Base-by-base conservation (phyloP, 345 rosid genomes). In the Limnanthes douglasii region DNA sequence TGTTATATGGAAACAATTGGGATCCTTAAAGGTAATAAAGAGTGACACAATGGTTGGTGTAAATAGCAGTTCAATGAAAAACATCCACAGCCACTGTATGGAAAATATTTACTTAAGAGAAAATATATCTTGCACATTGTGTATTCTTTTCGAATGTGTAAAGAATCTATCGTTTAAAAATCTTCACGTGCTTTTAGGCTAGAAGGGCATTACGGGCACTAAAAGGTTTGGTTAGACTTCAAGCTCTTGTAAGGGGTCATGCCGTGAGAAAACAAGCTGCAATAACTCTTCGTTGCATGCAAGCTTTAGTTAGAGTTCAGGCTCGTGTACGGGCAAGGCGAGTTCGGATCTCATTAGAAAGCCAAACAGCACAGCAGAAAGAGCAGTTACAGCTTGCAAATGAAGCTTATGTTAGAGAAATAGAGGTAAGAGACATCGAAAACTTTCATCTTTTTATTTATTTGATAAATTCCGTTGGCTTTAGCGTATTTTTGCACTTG, bases 221-320 rank as follows among this genome's bases (percentile, higher is more conserved):
- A 57, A 92, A 75, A 58, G 96, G 99, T 62, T 66, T 92, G 48
- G 99, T 92, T 51, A 75, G 96, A 59, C 84, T 85, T 35, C 99
- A 92, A 70, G 99, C 96, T 15, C 86, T 85, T 59, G 93, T 81
- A 17, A 72, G 99, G 60, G 99, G 99, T 23, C 93, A 92, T 50
- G 95, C 96, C 45, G 95, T 92, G 51, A 81, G 99, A 62, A 92
- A 92, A 57, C 96, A 92, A 66, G 99, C 99, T 55, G 99, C 99
- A 15, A 78, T 92, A 50, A 92, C 99, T 16, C 95, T 92, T 41
- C 86, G 96, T 51, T 81, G 99, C 59, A 92, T 92, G 99, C 95
- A 92, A 85, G 99, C 99, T 16, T 68, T 92, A 31, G 99, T 85
- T 42, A 81, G 96, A 59, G 99, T 92, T 62, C 99, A 92, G 64